Evolutionary conservation across 495 filamentous ascomycete species (phyloP).

Genomic region (Neurospora sp.): DNA sequence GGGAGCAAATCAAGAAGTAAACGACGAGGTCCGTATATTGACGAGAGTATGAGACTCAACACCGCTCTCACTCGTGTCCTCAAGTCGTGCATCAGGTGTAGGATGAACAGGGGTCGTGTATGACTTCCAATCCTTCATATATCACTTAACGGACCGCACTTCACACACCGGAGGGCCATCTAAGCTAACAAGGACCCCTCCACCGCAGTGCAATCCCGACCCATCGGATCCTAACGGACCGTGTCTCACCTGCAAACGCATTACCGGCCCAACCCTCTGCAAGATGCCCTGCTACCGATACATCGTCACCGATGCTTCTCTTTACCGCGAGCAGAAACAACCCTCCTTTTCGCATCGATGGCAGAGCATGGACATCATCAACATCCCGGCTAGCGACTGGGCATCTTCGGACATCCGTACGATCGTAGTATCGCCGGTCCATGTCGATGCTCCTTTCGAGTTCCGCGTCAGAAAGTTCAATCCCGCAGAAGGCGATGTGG

Average conservation of each 20-base stretch:
- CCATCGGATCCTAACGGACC: conserved; percentile 6
- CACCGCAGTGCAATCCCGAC: conserved; percentile 13
- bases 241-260: conserved; percentile 15
- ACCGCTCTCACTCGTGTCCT: conserved; percentile 17
- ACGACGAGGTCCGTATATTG: conserved; percentile 13
- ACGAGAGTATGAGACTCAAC: conserved; percentile 13
- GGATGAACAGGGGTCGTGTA: conserved; percentile 19
- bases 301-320: conserved; percentile 17
- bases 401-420: conserved; percentile 3
- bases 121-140: neutral
- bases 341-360: conserved; percentile 14
- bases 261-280: conserved; percentile 17
- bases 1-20: conserved; percentile 5
- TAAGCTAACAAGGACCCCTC: neutral
- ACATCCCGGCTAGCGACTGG: conserved; percentile 14
- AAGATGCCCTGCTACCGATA: conserved; percentile 20
- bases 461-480: conserved; percentile 13
- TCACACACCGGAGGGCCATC: neutral
- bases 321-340: conserved; percentile 16
- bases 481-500: conserved; percentile 12
- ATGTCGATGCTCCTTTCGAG: conserved; percentile 9
- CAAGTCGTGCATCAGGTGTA: conserved; percentile 20
- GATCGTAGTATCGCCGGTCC: conserved; percentile 10
- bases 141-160: neutral
- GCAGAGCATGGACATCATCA: conserved; percentile 19